Base-by-base conservation (phyloP, 495 filamentous ascomycete genomes). In the Podospora pseudoanserina region DNA sequence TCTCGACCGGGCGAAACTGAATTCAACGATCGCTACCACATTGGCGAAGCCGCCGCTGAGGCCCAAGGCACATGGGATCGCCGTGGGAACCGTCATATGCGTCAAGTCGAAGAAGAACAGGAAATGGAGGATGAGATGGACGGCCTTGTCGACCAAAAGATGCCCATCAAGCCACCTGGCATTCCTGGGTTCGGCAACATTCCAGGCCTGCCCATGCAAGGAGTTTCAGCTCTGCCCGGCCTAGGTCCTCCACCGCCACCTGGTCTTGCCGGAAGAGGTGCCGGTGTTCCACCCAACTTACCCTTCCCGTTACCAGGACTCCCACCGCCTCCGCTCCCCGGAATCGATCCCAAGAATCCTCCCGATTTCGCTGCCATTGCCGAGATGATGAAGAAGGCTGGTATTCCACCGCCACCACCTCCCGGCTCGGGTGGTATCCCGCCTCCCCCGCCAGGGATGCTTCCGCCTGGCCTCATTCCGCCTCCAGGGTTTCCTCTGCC, bases 71-170 rank as follows among this genome's bases (percentile, higher is more conserved):
- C 93, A 19, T 97, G 91, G 87, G 92, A 92, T 71, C 88, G 92
- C 30, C 85, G 90, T n/a, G 89, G 90, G 60, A 87, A 89, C 19
- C 88, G 90, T 30, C 86, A 88, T 69, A 91, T 93, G 77, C 87
- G 89, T 74, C 91, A 93, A 57, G 93, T 94, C 70, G 94, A 97
- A 67, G 93, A 97, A 76, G 93, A 97, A 72, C 90, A 92, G 70
- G 94, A 97, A 70, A 81, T 92, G 60, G 91, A 97, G 76, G 95
- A 97, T 73, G 94, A 97, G 77, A 90, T 89, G 62, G 94, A 97
- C 53, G 92, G 92, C 7, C 82, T 99, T n/a, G 90, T 95, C 30
- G 95, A 99, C 74, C 95, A 99, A 78, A 92, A 92, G 73, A 92
- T 93, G 86, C 88, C 90, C 23, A 76, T 81, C 73, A 84, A 58